These are phyloP conservation scores for Fusarium citri DNA, from an alignment of 2,329 filamentous ascomycete species.

Conservation along the genomic window DNA sequence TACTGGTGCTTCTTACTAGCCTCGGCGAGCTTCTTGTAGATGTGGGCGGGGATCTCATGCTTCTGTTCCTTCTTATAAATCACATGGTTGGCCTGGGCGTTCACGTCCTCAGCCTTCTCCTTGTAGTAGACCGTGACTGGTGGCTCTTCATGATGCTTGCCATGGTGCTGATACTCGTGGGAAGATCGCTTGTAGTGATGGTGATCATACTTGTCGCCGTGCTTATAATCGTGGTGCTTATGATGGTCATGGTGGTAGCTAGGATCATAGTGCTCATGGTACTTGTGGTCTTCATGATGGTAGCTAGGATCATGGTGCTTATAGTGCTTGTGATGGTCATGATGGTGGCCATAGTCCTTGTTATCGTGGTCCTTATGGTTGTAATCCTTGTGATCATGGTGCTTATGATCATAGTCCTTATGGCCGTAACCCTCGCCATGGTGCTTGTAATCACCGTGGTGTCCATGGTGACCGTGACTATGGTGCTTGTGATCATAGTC, in stretches of 20 bases:
- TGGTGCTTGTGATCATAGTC: neutral
- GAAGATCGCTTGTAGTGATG: conserved; percentile 18
- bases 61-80: conserved; percentile 16
- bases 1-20: neutral
- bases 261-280: neutral
- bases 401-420: neutral
- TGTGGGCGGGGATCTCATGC: neutral
- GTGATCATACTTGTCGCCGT: conserved; percentile 7
- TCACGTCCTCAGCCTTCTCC: conserved; percentile 6
- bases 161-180: neutral
- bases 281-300: neutral
- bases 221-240: conserved; percentile 11
- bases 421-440: neutral
- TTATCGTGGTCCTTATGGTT: neutral
- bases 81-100: neutral
- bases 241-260: conserved; percentile 5
- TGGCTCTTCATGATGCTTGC: neutral
- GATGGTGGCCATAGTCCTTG: neutral
- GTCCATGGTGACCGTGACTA: too few relatives aligned
- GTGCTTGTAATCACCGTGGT: neutral
- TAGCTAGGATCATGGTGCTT: neutral
- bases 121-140: conserved; percentile 9
- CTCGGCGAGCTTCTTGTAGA: conserved; percentile 2
- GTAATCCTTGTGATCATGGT: neutral
- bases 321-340: neutral